Conservation (phyloP, 345 rosid species). For the Dimocarpus longan region DNA sequence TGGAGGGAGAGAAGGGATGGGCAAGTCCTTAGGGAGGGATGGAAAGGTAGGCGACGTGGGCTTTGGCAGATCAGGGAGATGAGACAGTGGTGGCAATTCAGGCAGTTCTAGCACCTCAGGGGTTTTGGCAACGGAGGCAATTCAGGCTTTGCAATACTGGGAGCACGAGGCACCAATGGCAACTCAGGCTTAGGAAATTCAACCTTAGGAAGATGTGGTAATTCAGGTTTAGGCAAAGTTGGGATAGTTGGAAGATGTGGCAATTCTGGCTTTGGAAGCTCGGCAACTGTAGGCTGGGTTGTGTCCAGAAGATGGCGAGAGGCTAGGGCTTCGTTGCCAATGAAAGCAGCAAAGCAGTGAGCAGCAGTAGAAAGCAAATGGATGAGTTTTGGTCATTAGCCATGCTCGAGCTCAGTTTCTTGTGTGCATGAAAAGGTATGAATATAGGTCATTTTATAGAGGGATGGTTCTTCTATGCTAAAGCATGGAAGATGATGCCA, state of each 20-base stretch:
- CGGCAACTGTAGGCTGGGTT: constrained; percentile 13
- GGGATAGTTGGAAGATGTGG: constrained; percentile 13
- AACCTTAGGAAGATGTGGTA: constrained; percentile 4
- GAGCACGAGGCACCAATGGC: background rate
- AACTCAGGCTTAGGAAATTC: constrained; percentile 3
- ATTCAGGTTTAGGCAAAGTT: constrained; percentile 18
- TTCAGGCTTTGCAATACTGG: background rate
- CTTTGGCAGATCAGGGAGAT: background rate
- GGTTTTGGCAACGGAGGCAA: background rate
- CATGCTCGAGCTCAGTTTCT: constrained; percentile 8
- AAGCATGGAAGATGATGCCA: background rate
- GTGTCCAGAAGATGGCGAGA: constrained; percentile 22
- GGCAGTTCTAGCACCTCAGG: background rate
- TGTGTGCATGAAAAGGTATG: background rate
- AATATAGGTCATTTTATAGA: background rate
- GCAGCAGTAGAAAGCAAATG: constrained; percentile 4
- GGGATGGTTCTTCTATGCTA: too few relatives aligned
- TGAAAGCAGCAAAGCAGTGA: background rate
- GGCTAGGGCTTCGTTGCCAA: constrained; percentile 18
- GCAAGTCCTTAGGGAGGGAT: constrained; percentile 21
- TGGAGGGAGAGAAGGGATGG: constrained; percentile 1
- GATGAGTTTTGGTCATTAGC: background rate
- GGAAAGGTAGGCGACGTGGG: constrained; percentile 16
- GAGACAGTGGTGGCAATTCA: too few relatives aligned
- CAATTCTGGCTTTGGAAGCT: constrained; percentile 15